Evolutionary conservation across 2,329 filamentous ascomycete genomes (phyloP).

Genomic region (Neofusicoccum cordaticola): DNA sequence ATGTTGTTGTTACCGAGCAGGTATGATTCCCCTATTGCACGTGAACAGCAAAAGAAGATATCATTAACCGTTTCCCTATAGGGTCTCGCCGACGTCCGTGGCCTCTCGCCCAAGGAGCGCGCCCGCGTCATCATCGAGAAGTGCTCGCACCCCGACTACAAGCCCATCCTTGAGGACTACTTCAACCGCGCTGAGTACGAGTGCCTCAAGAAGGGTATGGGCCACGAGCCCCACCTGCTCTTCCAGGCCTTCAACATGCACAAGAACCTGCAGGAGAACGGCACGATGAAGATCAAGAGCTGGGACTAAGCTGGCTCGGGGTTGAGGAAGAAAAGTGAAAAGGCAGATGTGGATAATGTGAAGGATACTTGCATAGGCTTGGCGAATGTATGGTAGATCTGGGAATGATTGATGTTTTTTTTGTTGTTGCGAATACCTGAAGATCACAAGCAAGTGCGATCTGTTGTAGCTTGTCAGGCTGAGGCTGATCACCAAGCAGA

Average conservation of each 20-base stretch:
- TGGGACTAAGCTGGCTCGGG: conserved; percentile 46
- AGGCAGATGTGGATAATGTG: neutral
- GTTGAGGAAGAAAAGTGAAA: neutral
- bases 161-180: conserved; percentile 77
- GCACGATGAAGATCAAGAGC: conserved; percentile 80
- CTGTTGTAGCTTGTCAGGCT: no score
- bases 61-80: conserved; percentile 46
- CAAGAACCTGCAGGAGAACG: conserved; percentile 74
- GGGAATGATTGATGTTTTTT: neutral
- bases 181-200: conserved; percentile 83
- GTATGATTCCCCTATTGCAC: conserved; percentile 23
- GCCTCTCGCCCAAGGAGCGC: conserved; percentile 74
- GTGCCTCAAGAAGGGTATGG: conserved; percentile 81
- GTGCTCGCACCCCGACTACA: conserved; percentile 82
- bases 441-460: no score
- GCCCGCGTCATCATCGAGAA: conserved; percentile 83
- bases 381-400: conserved; percentile 3
- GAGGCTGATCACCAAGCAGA: no score
- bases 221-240: conserved; percentile 83
- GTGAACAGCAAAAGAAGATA: neutral
- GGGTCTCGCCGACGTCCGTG: conserved; percentile 81
- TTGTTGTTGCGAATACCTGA: neutral
- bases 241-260: conserved; percentile 90
- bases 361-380: neutral
- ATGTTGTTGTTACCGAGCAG: conserved; percentile 76